Percentiles rank a stretch among this genome's conserved stretches.
These are phyloP conservation scores for Hydnomerulius pinastri DNA, from an alignment of 768 basidiomycete species.

Conservation along the genomic window DNA sequence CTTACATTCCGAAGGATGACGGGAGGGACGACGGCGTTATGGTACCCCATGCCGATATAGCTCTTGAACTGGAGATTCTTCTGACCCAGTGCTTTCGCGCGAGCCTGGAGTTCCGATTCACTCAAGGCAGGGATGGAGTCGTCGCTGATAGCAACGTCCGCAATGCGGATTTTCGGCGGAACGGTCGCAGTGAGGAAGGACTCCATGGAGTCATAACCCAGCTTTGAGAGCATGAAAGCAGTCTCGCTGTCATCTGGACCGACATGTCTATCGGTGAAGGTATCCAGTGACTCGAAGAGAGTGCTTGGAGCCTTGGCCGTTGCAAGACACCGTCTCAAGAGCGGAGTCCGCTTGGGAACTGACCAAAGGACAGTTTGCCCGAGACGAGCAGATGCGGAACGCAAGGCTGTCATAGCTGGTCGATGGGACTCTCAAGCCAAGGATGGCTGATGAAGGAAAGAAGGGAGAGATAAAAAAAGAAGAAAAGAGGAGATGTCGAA, in stretches of 20 bases:
- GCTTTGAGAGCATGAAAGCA: conserved; percentile 73
- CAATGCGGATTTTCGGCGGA: conserved; percentile 76
- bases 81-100: conserved; percentile 75
- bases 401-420: conserved; percentile 30
- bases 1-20: conserved; percentile 90
- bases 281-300: conserved; percentile 85
- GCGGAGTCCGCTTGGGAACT: conserved; percentile 18
- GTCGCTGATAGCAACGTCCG: conserved; percentile 60
- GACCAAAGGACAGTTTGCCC: conserved; percentile 18
- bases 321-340: conserved; percentile 48
- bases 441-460: conserved; percentile 21
- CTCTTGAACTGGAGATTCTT: conserved; percentile 85
- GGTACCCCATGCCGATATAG: conserved; percentile 99
- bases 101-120: conserved; percentile 78
- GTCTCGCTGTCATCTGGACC: conserved; percentile 88
- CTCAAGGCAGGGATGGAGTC: conserved; percentile 73
- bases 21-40: conserved; percentile 91
- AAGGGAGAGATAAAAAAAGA: conserved; percentile 13
- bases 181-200: conserved; percentile 84
- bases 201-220: conserved; percentile 89
- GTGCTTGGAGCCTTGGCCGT: conserved; percentile 60
- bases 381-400: conserved; percentile 25
- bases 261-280: conserved; percentile 88
- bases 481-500: conserved; percentile 12
- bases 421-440: conserved; percentile 11